phyloP scores from a whole-genome alignment of 257 asterid genomes.

The Pogostemon cablin region DNA sequence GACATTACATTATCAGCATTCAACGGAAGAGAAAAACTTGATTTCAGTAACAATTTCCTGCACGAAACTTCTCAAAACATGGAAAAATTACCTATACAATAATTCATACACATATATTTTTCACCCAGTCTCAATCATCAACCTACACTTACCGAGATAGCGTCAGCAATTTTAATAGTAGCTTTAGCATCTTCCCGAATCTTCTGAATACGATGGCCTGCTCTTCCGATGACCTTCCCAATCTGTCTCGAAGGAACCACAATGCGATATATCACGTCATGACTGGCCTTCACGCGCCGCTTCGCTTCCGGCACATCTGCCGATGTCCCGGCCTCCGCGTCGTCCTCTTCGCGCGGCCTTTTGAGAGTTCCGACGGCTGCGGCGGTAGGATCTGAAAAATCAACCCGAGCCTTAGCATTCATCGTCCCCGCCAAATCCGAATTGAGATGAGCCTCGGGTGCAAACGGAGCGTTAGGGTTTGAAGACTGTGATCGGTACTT shows the following conservation, averaged over 20 bases:
- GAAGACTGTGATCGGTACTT: slow-evolving; percentile 23
- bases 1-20: slow-evolving; percentile 17
- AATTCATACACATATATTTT: neutral
- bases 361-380: slow-evolving; percentile 39
- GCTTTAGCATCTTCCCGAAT: slow-evolving; percentile 90
- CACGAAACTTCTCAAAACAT: neutral
- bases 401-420: slow-evolving; percentile 29
- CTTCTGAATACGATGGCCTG: slow-evolving; percentile 91
- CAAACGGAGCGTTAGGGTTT: slow-evolving; percentile 33
- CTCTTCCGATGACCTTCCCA: slow-evolving; percentile 93
- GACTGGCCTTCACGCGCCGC: slow-evolving; percentile 67
- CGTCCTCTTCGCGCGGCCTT: slow-evolving; percentile 73
- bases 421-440: slow-evolving; percentile 22
- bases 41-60: neutral
- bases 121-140: slow-evolving; percentile 8
- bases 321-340: slow-evolving; percentile 45
- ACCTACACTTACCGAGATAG: slow-evolving; percentile 53
- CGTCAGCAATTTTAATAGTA: slow-evolving; percentile 82
- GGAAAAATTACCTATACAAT: neutral
- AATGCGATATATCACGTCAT: slow-evolving; percentile 79
- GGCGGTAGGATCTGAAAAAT: slow-evolving; percentile 32
- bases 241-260: slow-evolving; percentile 93
- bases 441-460: slow-evolving; percentile 31
- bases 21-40: slow-evolving; percentile 4
- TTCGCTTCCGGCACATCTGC: slow-evolving; percentile 61